Evolutionary conservation across 2,329 filamentous ascomycete species (phyloP).

Genomic region (Bipolaris bicolor): DNA sequence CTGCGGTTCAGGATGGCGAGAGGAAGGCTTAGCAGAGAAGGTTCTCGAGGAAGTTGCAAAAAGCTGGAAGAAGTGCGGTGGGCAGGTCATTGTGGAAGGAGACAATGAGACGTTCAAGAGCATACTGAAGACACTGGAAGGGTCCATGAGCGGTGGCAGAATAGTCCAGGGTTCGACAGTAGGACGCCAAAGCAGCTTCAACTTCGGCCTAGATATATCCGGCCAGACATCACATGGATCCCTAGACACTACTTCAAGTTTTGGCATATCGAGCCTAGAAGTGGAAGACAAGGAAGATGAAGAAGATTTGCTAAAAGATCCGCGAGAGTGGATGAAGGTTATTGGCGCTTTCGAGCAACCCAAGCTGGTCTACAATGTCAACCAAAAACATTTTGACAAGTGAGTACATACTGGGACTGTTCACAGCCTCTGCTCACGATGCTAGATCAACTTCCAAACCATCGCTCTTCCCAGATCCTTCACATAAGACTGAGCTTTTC

Average conservation of each 20-base stretch:
- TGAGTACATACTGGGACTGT: constrained; percentile 38
- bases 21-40: constrained; percentile 90
- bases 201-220: constrained; percentile 58
- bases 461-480: constrained; percentile 69
- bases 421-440: constrained; percentile 17
- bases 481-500: constrained; percentile 84
- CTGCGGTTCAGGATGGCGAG: constrained; percentile 94
- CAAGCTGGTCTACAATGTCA: constrained; percentile 73
- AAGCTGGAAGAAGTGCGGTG: constrained; percentile 88
- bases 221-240: constrained; percentile 39
- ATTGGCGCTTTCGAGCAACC: constrained; percentile 87
- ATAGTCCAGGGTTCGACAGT: constrained; percentile 63
- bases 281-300: constrained; percentile 62
- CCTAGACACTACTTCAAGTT: constrained; percentile 68
- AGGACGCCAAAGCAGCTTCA: constrained; percentile 68
- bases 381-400: constrained; percentile 91
- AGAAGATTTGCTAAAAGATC: constrained; percentile 68
- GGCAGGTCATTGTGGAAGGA: constrained; percentile 90
- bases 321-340: constrained; percentile 82
- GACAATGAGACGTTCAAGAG: constrained; percentile 71
- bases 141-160: constrained; percentile 86
- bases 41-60: constrained; percentile 91
- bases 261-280: constrained; percentile 60
- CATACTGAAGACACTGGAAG: constrained; percentile 83
- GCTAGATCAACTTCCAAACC: constrained; percentile 49